Evolutionary conservation across 805 yeast species (phyloP).

Genomic region (Yueomyces sinensis): DNA sequence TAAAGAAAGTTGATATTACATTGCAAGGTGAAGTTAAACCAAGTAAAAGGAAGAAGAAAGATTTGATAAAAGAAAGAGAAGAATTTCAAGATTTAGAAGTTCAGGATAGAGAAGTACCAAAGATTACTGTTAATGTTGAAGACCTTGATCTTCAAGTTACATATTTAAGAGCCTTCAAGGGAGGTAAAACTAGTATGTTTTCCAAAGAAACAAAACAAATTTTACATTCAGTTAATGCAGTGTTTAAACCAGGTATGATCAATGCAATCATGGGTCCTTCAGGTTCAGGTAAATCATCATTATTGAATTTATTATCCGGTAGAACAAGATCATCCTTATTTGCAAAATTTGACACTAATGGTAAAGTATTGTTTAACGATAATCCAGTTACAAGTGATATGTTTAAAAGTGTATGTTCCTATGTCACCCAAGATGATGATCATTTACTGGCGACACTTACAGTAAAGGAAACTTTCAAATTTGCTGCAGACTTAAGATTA

Average conservation of each 20-base stretch:
- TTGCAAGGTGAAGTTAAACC: constrained; percentile 14
- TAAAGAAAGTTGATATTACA: constrained; percentile 28
- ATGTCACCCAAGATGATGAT: constrained; percentile 73
- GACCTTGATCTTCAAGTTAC: constrained; percentile 8
- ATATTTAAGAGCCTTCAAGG: constrained; percentile 2
- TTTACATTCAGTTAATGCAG: constrained; percentile 35
- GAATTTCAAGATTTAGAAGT: constrained; percentile 9
- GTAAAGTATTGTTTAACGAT: constrained; percentile 33
- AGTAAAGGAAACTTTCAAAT: constrained; percentile 61
- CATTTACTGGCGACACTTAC: constrained; percentile 59
- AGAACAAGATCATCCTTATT: constrained; percentile 30
- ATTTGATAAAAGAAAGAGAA: background rate
- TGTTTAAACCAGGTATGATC: constrained; percentile 40
- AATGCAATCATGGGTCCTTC: constrained; percentile 76
- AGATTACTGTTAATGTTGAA: constrained; percentile 6
- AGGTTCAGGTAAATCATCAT: constrained; percentile 65
- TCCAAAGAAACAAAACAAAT: constrained; percentile 23
- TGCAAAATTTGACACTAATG: constrained; percentile 24
- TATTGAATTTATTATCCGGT: constrained; percentile 50
- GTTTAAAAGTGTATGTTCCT: constrained; percentile 42
- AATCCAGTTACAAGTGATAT: constrained; percentile 23
- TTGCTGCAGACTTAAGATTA: constrained; percentile 57
- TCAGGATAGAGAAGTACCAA: background rate
- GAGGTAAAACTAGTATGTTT: constrained; percentile 4
- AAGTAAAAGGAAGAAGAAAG: constrained; percentile 6